Evolutionary conservation across 768 basidiomycete species (phyloP), one percentile per base, ranked within the genome.

Genomic region (Xerocomellus dryophilus): DNA sequence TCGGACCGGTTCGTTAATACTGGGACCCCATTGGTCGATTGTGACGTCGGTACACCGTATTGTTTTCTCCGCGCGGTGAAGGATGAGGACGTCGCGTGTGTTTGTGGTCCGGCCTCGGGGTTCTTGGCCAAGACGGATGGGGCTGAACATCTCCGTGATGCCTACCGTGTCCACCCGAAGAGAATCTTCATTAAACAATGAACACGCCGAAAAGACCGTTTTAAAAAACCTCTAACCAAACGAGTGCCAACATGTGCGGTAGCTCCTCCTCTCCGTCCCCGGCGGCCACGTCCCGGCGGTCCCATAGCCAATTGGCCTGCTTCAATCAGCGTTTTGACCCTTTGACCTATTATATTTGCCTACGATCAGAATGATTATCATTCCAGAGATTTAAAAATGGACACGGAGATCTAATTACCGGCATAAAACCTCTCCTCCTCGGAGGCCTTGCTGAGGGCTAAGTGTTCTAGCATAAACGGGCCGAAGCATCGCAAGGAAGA

Each of bases 41-140:
- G 73, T 70, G 42, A 92, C 84, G 57, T 89, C 90, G 20, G 76
- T 59, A 3, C 65, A 40, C 11, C 65, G 65, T 3, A 57, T 32
- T 5, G 58, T 23, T 62, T 85, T 85, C 71, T 90, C 92, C 38
- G 86, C 78, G 20, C 92, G 85, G 68, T 91, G 86, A 73, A 97
- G 98, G 34, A 90, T 81, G 29, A 99, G 81, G 21, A 96, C 81
- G 66, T 99, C 94, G 23, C 92, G 81, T 17, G 97, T 94, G 66
- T 99, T 98, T 10, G 96, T 96, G 34, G 98, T 81, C 20, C 80
- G 81, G 2, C 90, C 91, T 59, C 85, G 81, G 70, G 97, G 97
- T 67, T 95, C 90, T 67, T 95, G 93, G 2, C 96, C 95, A 67
- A 98, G 95, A 9, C 96, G 86, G 48, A 95, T 86, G 21, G 95